phyloP scores from a whole-genome alignment of 257 asterid species.

The Buddleja alternifolia region DNA sequence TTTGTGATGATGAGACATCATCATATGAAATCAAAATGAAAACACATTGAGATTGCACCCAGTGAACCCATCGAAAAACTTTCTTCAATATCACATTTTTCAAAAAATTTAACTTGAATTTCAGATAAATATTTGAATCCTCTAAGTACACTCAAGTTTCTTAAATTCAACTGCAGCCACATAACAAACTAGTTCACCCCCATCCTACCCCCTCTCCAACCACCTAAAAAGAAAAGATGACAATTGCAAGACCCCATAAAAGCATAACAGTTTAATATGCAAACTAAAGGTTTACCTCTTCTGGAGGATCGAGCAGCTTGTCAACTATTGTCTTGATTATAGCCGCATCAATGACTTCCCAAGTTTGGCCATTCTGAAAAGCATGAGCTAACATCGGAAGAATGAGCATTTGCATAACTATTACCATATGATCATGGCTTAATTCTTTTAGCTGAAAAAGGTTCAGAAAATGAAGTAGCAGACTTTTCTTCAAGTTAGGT shows the following conservation, averaged over 20 bases:
- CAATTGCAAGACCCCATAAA: constrained; percentile 9
- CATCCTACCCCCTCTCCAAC: background rate
- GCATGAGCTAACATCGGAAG: constrained; percentile 99
- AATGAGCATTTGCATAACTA: constrained; percentile 98
- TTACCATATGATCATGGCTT: constrained; percentile 95
- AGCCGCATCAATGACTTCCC: constrained; percentile 96
- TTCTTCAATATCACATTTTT: constrained; percentile 9
- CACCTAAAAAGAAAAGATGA: background rate
- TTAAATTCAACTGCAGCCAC: constrained; percentile 3
- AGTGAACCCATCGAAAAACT: background rate
- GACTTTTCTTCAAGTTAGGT: constrained; percentile 83
- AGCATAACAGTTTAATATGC: constrained; percentile 11
- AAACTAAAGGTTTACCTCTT: constrained; percentile 67
- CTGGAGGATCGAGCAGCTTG: constrained; percentile 98
- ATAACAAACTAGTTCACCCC: background rate
- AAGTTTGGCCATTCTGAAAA: constrained; percentile 91
- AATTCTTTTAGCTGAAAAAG: constrained; percentile 87
- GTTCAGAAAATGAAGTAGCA: constrained; percentile 84
- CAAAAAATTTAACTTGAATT: background rate
- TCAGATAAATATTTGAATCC: background rate
- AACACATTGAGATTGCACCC: constrained; percentile 4
- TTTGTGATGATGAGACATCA: constrained; percentile 16
- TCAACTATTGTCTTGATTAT: constrained; percentile 93
- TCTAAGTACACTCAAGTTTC: background rate
- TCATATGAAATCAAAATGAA: background rate